phyloP scores from a whole-genome alignment of 768 basidiomycete genomes.

The Leccinum obscurum region DNA sequence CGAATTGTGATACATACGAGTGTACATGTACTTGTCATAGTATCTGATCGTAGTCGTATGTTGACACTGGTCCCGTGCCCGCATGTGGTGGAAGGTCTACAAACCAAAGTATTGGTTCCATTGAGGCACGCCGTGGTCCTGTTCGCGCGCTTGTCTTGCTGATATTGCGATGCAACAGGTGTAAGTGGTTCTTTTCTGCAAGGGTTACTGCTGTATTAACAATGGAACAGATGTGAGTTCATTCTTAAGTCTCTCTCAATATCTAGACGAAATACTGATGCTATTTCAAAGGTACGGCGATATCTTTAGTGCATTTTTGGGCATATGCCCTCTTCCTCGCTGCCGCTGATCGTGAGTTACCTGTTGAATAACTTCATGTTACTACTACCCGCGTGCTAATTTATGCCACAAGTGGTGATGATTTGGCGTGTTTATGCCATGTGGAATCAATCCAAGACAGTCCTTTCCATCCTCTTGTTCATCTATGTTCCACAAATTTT shows the following conservation, averaged over 20 bases:
- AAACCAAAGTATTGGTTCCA: too few species aligned
- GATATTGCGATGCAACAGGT: not conserved
- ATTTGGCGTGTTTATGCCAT: conserved; percentile 15
- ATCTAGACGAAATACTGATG: not conserved
- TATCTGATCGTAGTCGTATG: too few species aligned
- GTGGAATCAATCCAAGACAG: conserved; percentile 7
- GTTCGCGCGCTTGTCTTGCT: not conserved
- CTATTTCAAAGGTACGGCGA: not conserved
- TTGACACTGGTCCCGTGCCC: too few species aligned
- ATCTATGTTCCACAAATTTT: not conserved
- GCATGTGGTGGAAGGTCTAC: too few species aligned
- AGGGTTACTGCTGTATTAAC: not conserved
- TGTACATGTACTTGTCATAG: too few species aligned
- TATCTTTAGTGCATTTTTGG: conserved; percentile 10
- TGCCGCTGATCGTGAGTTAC: conserved; percentile 18
- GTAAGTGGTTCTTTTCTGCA: not conserved
- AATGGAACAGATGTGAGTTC: conserved; percentile 12
- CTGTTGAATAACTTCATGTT: not conserved
- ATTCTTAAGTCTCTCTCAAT: not conserved
- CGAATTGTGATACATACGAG: too few species aligned
- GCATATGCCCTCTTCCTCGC: conserved; percentile 12
- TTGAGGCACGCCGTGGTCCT: too few species aligned
- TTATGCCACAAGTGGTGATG: conserved; percentile 1
- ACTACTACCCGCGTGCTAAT: not conserved
- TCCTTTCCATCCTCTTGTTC: conserved; percentile 7